These are phyloP conservation scores for Cyberlindnera maclurae DNA, from an alignment of 805 yeast species.

Conservation along the genomic window DNA sequence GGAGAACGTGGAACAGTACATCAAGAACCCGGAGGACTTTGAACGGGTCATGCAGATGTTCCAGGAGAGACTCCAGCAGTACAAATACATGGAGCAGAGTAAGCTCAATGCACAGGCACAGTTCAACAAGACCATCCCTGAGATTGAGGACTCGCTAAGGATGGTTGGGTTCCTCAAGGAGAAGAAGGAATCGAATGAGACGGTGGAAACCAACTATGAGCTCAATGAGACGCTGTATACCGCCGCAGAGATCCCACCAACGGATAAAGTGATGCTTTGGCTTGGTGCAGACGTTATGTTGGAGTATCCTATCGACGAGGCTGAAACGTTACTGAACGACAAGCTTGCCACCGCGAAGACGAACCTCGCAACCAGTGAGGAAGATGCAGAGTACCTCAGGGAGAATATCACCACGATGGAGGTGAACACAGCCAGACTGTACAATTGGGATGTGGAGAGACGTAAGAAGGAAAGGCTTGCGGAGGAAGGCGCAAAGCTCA, in stretches of 20 bases:
- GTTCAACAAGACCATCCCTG: conserved; percentile 76
- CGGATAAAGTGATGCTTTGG: conserved; percentile 78
- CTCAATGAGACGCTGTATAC: conserved; percentile 90
- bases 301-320: conserved; percentile 88
- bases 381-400: conserved; percentile 76
- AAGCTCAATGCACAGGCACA: conserved; percentile 33
- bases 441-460: conserved; percentile 83
- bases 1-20: conserved; percentile 69
- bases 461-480: conserved; percentile 42
- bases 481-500: conserved; percentile 33
- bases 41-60: conserved; percentile 63
- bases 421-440: conserved; percentile 89
- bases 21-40: conserved; percentile 64
- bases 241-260: conserved; percentile 62
- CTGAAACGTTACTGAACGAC: conserved; percentile 56
- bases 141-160: conserved; percentile 76
- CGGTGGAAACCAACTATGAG: conserved; percentile 76
- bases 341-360: conserved; percentile 58
- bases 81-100: conserved; percentile 68
- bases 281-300: conserved; percentile 98
- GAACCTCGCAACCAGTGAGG: conserved; percentile 57
- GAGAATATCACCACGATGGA: conserved; percentile 96
- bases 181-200: conserved; percentile 35
- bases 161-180: conserved; percentile 55
- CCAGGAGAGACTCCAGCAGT: conserved; percentile 84